A percentile compares a stretch with the other conserved stretches of the same genome.
Conservation (phyloP, 176 grass and related monocot species). For the Cenchrus americanus region DNA sequence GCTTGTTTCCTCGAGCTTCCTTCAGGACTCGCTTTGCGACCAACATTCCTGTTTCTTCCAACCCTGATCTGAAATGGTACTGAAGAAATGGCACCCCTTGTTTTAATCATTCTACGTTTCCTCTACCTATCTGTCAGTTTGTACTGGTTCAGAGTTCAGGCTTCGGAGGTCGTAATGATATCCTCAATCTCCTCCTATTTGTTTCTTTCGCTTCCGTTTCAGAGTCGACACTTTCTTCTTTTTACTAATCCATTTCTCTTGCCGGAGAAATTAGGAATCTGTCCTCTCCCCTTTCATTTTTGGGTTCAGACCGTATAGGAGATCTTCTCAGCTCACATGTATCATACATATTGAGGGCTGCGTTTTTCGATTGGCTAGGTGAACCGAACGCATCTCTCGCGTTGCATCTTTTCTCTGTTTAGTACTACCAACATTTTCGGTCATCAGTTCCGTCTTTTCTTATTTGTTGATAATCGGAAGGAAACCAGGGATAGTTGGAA, state of each 20-base stretch:
- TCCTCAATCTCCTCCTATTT: neutral
- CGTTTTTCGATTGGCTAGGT: neutral
- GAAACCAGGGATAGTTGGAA: neutral
- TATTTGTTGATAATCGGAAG: neutral
- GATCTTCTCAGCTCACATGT: neutral
- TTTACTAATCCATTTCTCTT: neutral
- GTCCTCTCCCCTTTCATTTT: constrained; percentile 16
- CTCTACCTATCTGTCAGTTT: neutral
- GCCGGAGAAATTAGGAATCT: constrained; percentile 13
- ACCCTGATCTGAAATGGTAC: neutral
- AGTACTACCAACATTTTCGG: neutral
- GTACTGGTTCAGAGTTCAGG: neutral
- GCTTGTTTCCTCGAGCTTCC: neutral
- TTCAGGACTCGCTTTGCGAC: neutral
- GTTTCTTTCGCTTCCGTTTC: neutral
- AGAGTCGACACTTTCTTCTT: neutral
- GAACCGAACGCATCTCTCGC: neutral
- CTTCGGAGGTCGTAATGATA: neutral
- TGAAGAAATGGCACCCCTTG: neutral
- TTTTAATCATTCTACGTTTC: neutral
- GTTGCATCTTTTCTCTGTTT: neutral
- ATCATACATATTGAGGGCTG: neutral
- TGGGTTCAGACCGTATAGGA: neutral
- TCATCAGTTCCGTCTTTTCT: neutral
- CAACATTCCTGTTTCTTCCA: neutral